phyloP scores from a whole-genome alignment of 345 rosid genomes.

The Angophora floribunda region DNA sequence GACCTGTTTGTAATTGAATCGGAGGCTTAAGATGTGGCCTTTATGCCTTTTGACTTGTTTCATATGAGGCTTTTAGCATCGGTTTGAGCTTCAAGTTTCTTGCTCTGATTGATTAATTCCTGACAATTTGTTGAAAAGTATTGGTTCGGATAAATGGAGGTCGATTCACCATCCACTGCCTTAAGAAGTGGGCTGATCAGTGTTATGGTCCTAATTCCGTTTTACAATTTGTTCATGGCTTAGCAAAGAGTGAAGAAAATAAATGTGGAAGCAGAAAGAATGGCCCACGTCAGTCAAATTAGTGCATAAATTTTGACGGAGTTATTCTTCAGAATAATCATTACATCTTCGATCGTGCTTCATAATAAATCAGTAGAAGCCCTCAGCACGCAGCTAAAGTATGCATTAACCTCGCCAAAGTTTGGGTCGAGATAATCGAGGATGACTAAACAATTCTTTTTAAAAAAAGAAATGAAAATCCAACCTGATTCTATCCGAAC shows the following conservation, averaged over 20 bases:
- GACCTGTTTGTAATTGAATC: not conserved
- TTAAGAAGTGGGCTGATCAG: not conserved
- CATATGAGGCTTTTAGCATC: not conserved
- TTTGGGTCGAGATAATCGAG: not conserved
- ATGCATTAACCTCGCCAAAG: not conserved
- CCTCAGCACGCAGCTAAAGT: not conserved
- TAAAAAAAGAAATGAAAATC: not conserved
- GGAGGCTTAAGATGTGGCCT: not conserved
- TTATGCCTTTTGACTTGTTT: not conserved
- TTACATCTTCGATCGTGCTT: slow-evolving; percentile 1
- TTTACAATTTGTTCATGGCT: no score
- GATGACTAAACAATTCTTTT: not conserved
- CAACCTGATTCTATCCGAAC: not conserved
- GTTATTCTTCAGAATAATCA: not conserved
- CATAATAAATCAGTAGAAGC: not conserved
- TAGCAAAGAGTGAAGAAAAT: not conserved
- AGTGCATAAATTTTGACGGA: not conserved
- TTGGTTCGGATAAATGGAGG: not conserved
- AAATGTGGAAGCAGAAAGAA: not conserved
- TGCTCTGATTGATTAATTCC: not conserved
- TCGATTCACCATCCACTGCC: not conserved
- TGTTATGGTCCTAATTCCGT: not conserved
- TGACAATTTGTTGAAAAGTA: not conserved
- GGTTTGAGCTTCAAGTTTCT: not conserved
- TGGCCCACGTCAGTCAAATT: not conserved